Conservation (phyloP, 371 early-diverging fungal species). For the Apophysomyces variabilis region DNA sequence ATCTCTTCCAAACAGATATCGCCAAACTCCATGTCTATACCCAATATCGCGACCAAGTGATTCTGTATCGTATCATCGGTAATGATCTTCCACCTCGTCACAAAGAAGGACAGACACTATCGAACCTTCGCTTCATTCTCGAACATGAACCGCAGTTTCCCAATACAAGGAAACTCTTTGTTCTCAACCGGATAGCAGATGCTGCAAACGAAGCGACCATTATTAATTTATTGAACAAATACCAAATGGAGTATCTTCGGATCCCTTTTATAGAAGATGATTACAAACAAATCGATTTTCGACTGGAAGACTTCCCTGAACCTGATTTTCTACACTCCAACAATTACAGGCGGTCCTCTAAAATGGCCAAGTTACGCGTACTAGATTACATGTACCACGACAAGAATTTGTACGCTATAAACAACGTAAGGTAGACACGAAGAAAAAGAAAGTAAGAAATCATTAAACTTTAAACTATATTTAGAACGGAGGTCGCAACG, state of each 20-base stretch:
- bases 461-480: slow-evolving; percentile 7
- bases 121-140: slow-evolving; percentile 64
- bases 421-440: slow-evolving; percentile 54
- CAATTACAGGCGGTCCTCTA: slow-evolving; percentile 58
- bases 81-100: slow-evolving; percentile 71
- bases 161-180: slow-evolving; percentile 60
- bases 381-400: slow-evolving; percentile 65
- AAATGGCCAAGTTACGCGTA: slow-evolving; percentile 59
- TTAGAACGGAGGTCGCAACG: slow-evolving; percentile 69
- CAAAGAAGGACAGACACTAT: slow-evolving; percentile 61
- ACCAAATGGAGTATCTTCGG: slow-evolving; percentile 61
- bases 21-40: no score
- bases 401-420: slow-evolving; percentile 72
- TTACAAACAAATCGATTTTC: slow-evolving; percentile 58
- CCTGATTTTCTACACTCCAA: slow-evolving; percentile 64
- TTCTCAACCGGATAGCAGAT: slow-evolving; percentile 66
- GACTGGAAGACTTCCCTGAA: slow-evolving; percentile 63
- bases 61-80: slow-evolving; percentile 66
- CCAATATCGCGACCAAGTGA: slow-evolving; percentile 44
- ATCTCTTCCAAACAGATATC: neutral
- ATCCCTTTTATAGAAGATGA: slow-evolving; percentile 59
- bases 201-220: slow-evolving; percentile 58
- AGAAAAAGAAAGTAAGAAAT: neutral
- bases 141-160: slow-evolving; percentile 63
- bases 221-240: slow-evolving; percentile 52